phyloP scores from a whole-genome alignment of 2,329 filamentous ascomycete species.

The Fusarium guadeloupense region DNA sequence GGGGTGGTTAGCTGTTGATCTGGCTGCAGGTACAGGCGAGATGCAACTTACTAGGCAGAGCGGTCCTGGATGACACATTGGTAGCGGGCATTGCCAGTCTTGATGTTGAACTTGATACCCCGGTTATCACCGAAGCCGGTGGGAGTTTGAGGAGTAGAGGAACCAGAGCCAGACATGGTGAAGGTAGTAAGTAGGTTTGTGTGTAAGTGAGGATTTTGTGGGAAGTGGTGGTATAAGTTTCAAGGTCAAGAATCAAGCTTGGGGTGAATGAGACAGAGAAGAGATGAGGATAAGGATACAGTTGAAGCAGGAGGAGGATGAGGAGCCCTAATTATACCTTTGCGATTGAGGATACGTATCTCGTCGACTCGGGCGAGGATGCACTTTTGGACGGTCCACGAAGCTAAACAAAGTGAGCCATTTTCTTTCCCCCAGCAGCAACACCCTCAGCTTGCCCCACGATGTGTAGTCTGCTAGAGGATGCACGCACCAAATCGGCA shows the following conservation, averaged over 20 bases:
- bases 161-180: constrained; percentile 37
- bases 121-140: constrained; percentile 49
- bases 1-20: constrained; percentile 21
- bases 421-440: constrained; percentile 37
- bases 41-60: constrained; percentile 52
- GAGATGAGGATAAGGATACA: background rate
- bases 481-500: constrained; percentile 28
- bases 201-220: constrained; percentile 5
- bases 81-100: constrained; percentile 52
- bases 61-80: constrained; percentile 57
- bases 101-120: constrained; percentile 58
- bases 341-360: constrained; percentile 40
- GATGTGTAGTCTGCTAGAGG: constrained; percentile 37
- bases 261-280: background rate
- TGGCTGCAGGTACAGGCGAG: background rate
- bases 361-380: constrained; percentile 26
- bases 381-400: constrained; percentile 30
- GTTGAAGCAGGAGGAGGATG: constrained; percentile 7
- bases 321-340: constrained; percentile 41
- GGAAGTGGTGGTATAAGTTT: constrained; percentile 18
- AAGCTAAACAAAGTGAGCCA: constrained; percentile 44
- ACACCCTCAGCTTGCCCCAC: constrained; percentile 42
- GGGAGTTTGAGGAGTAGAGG: constrained; percentile 33
- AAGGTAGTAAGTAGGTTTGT: constrained; percentile 19
- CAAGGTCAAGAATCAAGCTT: background rate